phyloP scores from a whole-genome alignment of 2,329 filamentous ascomycete genomes.

The Penicillium sp. region DNA sequence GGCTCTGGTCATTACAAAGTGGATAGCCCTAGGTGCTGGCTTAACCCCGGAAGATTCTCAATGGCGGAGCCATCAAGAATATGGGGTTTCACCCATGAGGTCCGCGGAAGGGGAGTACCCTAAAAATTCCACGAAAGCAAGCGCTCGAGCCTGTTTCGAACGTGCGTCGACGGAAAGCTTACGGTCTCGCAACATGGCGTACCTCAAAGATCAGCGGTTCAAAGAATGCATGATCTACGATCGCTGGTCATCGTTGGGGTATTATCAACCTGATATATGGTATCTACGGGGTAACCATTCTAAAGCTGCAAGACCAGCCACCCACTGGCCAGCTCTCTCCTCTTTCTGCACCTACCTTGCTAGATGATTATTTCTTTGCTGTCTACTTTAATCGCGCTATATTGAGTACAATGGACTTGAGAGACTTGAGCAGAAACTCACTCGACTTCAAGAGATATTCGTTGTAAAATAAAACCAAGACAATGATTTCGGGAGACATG shows the following conservation, averaged over 20 bases:
- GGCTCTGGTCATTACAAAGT: conserved; percentile 1
- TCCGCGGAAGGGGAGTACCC: background rate
- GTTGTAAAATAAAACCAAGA: too few relatives aligned
- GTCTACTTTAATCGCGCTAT: background rate
- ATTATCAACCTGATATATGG: background rate
- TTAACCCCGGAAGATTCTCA: background rate
- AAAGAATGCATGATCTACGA: background rate
- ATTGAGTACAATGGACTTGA: background rate
- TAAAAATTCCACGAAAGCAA: background rate
- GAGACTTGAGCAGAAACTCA: background rate
- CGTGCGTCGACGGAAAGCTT: background rate
- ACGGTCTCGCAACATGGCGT: conserved; percentile 1
- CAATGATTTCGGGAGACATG: too few relatives aligned
- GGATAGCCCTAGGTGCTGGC: conserved; percentile 1
- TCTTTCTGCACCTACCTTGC: background rate
- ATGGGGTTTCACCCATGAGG: background rate
- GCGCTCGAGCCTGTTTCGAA: conserved; percentile 1
- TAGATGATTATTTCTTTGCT: background rate
- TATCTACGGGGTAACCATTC: background rate
- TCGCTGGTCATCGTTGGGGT: background rate
- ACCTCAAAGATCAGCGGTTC: conserved; percentile 1
- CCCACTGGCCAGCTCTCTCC: background rate
- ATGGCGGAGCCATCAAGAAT: background rate
- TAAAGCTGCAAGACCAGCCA: background rate
- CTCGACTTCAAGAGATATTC: background rate